Base-by-base conservation (phyloP, 1,284 basidiomycete species). In the Apiotrichum akiyoshidainum region DNA sequence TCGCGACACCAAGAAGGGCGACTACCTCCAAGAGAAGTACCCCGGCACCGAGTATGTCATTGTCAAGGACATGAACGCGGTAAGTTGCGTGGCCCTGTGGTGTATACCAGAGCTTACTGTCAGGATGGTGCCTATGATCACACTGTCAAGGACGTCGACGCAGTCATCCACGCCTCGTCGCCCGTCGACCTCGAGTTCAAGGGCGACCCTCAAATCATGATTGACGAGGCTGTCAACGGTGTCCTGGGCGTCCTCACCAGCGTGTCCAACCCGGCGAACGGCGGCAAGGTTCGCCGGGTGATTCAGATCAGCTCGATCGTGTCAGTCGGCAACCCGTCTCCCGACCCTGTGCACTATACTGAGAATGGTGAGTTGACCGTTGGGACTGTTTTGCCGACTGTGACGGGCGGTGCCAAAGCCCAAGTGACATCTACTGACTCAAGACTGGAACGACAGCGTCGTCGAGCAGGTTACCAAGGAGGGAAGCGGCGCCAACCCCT, bases 141-240 rank as follows among this genome's bases (percentile, higher is more conserved):
- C 47, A 85, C 84, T 1, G 84, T 87, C 42, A 83, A 84, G 67
- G 85, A 80, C 7, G 82, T 87, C 7, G 83, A 86, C 64, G 86
- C 79, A 2, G 83, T 88, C 13, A 67, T 71, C 13, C 64, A 68
- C 55, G 57, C 64, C 55, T 65, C 67, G 4, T 63, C 60, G 17
- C 62, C 62, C 6, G 14, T 41, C 40, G 40, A 41, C 16, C 40
- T 41, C 17, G 8, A 8, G 2, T 17, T 17, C 8, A 17, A 41
- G 40, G 40, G 40, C 8, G 16, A 41, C 40, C 40, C 40, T 5
- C 16, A 41, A 5, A 8, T 41, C 8, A 5, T 46, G 5, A 46
- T 48, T 4, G 12, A 26, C 11, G 22, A 22, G 6, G 45, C 45
- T 13, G 45, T 46, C 14, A 33, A 26, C 11, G 45, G 45, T 8